Conservation (phyloP, 192 early-diverging fungal species). For the Coemansia sp. region DNA sequence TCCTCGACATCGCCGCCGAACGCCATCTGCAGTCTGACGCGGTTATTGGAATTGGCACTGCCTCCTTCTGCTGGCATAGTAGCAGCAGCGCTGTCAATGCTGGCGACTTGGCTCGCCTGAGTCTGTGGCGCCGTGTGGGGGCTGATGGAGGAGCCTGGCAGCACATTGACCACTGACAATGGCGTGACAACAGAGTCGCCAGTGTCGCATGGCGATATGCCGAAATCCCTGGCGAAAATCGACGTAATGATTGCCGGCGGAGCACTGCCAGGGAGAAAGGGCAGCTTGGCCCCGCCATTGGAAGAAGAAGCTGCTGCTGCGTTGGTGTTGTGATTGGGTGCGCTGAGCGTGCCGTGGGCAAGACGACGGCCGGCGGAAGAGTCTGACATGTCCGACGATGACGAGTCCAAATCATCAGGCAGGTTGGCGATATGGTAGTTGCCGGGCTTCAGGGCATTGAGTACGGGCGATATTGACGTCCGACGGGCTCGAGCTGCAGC, state of each 20-base stretch:
- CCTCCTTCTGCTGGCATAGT: background rate
- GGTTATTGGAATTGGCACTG: background rate
- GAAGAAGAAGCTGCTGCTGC: background rate
- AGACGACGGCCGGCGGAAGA: background rate
- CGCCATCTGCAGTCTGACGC: conserved; percentile 15
- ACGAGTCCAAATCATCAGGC: conserved; percentile 41
- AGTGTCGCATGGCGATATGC: conserved; percentile 34
- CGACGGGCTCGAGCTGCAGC: conserved; percentile 15
- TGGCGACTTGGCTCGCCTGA: background rate
- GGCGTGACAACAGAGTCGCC: conserved; percentile 45
- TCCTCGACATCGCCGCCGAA: conserved; percentile 22
- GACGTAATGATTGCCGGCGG: conserved; percentile 41
- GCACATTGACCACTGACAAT: conserved; percentile 50
- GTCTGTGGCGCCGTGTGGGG: conserved; percentile 22
- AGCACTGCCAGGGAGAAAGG: background rate
- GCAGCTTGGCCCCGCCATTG: background rate
- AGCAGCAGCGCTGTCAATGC: background rate
- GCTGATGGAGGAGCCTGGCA: conserved; percentile 21
- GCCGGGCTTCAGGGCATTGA: conserved; percentile 45
- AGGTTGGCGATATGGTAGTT: conserved; percentile 55
- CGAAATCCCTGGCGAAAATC: conserved; percentile 14
- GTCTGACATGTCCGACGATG: conserved; percentile 28
- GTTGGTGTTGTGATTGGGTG: background rate
- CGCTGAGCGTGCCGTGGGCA: background rate
- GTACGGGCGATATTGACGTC: conserved; percentile 45